Evolutionary conservation across 306 rosid genomes (phyloP), one percentile per base, ranked within the genome.

Genomic region (Fragaria iinumae): DNA sequence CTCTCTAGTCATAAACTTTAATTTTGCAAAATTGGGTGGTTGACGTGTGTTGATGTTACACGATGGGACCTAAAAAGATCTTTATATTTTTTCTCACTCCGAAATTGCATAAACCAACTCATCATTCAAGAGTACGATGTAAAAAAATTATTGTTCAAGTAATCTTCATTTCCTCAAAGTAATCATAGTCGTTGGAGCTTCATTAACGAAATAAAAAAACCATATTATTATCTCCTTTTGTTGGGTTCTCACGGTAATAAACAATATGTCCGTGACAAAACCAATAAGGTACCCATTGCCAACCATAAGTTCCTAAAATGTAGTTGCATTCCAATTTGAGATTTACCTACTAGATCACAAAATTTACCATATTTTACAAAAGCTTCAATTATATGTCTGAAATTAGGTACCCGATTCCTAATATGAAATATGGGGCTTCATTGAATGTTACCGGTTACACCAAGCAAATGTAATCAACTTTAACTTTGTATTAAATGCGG

Each of bases 1-100:
- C 4, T 18, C 25, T 60, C 78, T 62, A 74, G 45, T 45, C 59
- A 44, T 44, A 52, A 27, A 60, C 32, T 76, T 25, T 76, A 50
- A 67, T 32, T 60, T 78, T 14, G 41, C 18, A 5, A 36, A 47
- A 16, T 62, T 25, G 34, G 66, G 76, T 71, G 72, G 76, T 71
- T 25, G 50, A 25, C 76, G 6, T 60, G 41, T 25, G n/a, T 23
- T 3, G 27, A 7, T 20, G 2, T n/a, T n/a, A n/a, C 27, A n/a
- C 4, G 12, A 55, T n/a, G 13, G 27, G 4, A n/a, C 59, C 25
- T 55, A 20, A 55, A 20, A 55, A 55, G 14, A n/a, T 56, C 3
- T 55, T 0, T 6, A 6, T 2, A 20, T 53, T 53, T 7, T 50
- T 16, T 50, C 8, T 41, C 10, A 41, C 6, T 18, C 1, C 2